Conservation (phyloP, 306 rosid species). For the Castanea mollissima region DNA sequence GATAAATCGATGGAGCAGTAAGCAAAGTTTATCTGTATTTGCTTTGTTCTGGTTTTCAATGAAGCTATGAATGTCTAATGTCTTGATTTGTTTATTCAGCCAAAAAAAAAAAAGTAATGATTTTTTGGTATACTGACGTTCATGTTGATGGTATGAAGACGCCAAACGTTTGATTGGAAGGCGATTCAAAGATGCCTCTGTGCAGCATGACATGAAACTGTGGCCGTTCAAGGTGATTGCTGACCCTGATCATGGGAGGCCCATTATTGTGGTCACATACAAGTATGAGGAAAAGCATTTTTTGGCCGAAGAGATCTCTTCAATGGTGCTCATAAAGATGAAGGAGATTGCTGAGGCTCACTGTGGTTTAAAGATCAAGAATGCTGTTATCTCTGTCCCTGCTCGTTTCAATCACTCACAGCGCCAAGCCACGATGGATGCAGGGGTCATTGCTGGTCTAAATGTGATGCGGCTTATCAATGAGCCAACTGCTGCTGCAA, state of each 20-base stretch:
- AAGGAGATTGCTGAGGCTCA: constrained; percentile 41
- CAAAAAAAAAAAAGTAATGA: too few relatives aligned
- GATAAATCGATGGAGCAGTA: too few relatives aligned
- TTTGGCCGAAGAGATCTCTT: constrained; percentile 39
- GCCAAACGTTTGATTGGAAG: constrained; percentile 47
- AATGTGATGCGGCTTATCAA: constrained; percentile 44
- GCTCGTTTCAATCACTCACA: constrained; percentile 38
- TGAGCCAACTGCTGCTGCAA: constrained; percentile 45
- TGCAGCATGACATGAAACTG: constrained; percentile 35
- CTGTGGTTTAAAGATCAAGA: constrained; percentile 23
- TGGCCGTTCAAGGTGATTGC: constrained; percentile 46
- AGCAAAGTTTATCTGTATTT: too few relatives aligned
- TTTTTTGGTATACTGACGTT: too few relatives aligned
- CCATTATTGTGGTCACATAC: constrained; percentile 35
- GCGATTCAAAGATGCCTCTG: constrained; percentile 32
- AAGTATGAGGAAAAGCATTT: constrained; percentile 38
- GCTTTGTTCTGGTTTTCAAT: too few relatives aligned
- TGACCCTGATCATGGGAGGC: constrained; percentile 33
- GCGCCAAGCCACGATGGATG: constrained; percentile 43
- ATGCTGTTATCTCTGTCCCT: constrained; percentile 45
- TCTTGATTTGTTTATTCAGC: too few relatives aligned
- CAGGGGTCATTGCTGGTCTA: constrained; percentile 34
- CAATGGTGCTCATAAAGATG: constrained; percentile 43
- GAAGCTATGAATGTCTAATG: too few relatives aligned
- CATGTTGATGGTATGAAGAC: constrained; percentile 7